Conservation (phyloP, 495 filamentous ascomycete species). For the Penicillium turbatum region DNA sequence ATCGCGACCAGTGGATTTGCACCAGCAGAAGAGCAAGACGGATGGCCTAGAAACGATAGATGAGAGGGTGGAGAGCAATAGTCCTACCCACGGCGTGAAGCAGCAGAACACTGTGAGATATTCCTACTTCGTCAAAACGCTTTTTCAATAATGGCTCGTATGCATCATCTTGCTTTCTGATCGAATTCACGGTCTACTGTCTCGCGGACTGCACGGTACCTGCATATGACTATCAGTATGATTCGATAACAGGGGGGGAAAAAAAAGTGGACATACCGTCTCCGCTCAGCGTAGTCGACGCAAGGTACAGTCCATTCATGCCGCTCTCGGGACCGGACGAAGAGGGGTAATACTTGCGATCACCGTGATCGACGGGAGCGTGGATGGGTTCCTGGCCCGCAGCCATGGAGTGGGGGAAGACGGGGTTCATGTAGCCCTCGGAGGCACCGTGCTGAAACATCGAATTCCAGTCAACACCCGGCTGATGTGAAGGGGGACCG, state of each 20-base stretch:
- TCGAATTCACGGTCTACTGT: slow-evolving; percentile 31
- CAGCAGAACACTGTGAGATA: background rate
- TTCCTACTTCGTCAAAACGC: slow-evolving; percentile 2
- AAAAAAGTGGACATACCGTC: slow-evolving; percentile 36
- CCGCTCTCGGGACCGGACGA: slow-evolving; percentile 42
- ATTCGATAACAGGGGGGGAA: background rate
- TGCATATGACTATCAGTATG: slow-evolving; percentile 11
- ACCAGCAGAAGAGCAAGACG: slow-evolving; percentile 4
- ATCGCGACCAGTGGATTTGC: slow-evolving; percentile 5
- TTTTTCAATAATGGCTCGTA: slow-evolving; percentile 10
- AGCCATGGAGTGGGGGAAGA: slow-evolving; percentile 53
- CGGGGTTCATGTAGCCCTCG: slow-evolving; percentile 56
- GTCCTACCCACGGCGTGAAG: slow-evolving; percentile 10
- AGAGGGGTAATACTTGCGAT: slow-evolving; percentile 45
- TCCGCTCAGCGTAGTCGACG: slow-evolving; percentile 44
- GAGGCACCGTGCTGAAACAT: slow-evolving; percentile 68
- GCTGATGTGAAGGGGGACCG: slow-evolving; percentile 38
- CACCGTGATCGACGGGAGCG: slow-evolving; percentile 39
- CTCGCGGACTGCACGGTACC: slow-evolving; percentile 45
- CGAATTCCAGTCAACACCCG: slow-evolving; percentile 62
- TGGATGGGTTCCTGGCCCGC: slow-evolving; percentile 44
- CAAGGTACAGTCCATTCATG: slow-evolving; percentile 47
- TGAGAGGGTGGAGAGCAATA: slow-evolving; percentile 10
- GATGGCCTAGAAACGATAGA: background rate
- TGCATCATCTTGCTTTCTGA: slow-evolving; percentile 13